Evolutionary conservation across 1,139 yeast species (phyloP).

Genomic region (Geotrichum histeridarum): DNA sequence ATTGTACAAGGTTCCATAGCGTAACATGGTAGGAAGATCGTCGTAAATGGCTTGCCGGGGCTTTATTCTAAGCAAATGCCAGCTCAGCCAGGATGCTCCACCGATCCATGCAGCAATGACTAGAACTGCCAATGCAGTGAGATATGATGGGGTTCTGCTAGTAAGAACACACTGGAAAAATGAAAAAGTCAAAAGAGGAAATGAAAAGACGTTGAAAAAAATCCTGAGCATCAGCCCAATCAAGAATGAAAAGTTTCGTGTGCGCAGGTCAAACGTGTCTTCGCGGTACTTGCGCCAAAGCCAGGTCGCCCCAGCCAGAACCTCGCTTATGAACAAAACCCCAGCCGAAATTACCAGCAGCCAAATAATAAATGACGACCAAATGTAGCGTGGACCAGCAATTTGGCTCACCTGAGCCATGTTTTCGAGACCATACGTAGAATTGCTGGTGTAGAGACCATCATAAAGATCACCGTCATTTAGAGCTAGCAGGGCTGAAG

Average conservation of each 20-base stretch:
- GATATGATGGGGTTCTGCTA: constrained; percentile 21
- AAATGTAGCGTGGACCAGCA: constrained; percentile 30
- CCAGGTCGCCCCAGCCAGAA: constrained; percentile 22
- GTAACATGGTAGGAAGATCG: constrained; percentile 30
- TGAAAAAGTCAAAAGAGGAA: constrained; percentile 34
- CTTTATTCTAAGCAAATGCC: constrained; percentile 23
- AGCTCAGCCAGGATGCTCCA: constrained; percentile 24
- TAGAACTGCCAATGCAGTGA: constrained; percentile 32
- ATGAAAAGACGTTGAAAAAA: constrained; percentile 28
- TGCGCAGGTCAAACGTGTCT: constrained; percentile 21
- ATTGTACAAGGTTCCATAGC: constrained; percentile 35
- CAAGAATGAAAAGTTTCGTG: constrained; percentile 26
- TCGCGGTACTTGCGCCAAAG: constrained; percentile 19
- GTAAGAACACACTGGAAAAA: constrained; percentile 35
- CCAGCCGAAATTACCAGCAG: constrained; percentile 28
- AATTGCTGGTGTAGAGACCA: constrained; percentile 27
- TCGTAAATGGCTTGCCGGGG: constrained; percentile 26
- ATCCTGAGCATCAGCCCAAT: constrained; percentile 31
- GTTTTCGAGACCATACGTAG: constrained; percentile 30
- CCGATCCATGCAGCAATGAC: constrained; percentile 30
- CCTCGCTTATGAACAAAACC: constrained; percentile 16
- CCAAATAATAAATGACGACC: constrained; percentile 38
- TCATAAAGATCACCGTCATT: constrained; percentile 22
- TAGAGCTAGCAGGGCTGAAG: constrained; percentile 11
- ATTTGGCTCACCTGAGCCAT: constrained; percentile 30